phyloP scores from a whole-genome alignment of 768 basidiomycete species.

The Mycena epipterygia region DNA sequence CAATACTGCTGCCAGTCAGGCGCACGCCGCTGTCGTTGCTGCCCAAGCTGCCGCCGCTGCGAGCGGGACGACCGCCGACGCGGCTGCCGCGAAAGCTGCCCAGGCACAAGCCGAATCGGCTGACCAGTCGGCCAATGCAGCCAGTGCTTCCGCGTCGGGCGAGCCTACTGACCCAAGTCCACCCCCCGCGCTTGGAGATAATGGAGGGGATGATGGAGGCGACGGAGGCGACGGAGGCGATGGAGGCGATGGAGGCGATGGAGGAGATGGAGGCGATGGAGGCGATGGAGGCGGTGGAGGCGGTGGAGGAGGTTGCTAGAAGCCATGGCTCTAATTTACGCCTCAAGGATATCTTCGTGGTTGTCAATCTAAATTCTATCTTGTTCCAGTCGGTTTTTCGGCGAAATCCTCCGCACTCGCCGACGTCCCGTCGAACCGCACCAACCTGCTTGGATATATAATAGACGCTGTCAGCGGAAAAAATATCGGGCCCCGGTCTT shows the following conservation, averaged over 20 bases:
- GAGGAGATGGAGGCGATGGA: not conserved
- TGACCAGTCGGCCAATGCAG: too few relatives aligned
- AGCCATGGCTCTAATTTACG: constrained; percentile 2
- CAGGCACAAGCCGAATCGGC: too few relatives aligned
- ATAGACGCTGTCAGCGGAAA: too few relatives aligned
- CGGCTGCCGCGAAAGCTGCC: too few relatives aligned
- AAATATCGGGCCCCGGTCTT: too few relatives aligned
- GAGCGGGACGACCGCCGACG: too few relatives aligned
- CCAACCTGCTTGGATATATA: too few relatives aligned
- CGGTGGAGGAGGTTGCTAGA: constrained; percentile 1
- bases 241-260: constrained; percentile 3
- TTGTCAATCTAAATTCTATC: constrained; percentile 2
- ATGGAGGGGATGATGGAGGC: constrained; percentile 2
- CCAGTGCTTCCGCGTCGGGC: constrained; percentile 1
- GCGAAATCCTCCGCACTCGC: not conserved
- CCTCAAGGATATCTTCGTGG: constrained; percentile 1
- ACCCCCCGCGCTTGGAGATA: not conserved
- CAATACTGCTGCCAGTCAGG: not conserved
- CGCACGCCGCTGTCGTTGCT: not conserved
- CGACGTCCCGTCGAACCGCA: too few relatives aligned
- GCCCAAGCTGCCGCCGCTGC: constrained; percentile 2
- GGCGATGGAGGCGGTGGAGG: not conserved
- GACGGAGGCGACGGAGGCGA: constrained; percentile 7
- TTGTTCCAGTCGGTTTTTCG: constrained; percentile 3
- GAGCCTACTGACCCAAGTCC: not conserved